Evolutionary conservation across 2,329 filamentous ascomycete genomes (phyloP).

Genomic region (Fonsecaea multimorphosa): DNA sequence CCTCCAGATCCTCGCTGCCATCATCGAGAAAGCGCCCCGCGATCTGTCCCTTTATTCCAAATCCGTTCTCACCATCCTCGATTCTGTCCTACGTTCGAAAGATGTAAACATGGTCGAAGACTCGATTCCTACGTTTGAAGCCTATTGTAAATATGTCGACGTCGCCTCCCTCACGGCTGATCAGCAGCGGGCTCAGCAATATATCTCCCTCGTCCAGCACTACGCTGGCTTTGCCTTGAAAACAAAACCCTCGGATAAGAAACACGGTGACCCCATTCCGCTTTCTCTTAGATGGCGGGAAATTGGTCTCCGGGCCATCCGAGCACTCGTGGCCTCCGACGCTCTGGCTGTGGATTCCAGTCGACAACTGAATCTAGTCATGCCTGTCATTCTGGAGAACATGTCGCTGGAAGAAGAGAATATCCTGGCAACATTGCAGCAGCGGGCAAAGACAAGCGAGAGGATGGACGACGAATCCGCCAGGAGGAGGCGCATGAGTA

Average conservation of each 20-base stretch:
- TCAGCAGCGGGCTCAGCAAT: constrained; percentile 79
- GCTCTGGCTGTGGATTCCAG: constrained; percentile 75
- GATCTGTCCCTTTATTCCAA: constrained; percentile 88
- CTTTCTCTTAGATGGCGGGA: constrained; percentile 79
- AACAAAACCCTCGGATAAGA: constrained; percentile 50
- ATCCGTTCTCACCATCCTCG: constrained; percentile 83
- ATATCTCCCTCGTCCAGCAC: constrained; percentile 77
- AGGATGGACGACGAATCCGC: constrained; percentile 70
- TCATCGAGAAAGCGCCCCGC: constrained; percentile 91
- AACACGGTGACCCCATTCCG: constrained; percentile 59
- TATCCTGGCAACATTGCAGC: constrained; percentile 71
- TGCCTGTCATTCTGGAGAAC: constrained; percentile 87
- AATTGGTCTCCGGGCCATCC: constrained; percentile 77
- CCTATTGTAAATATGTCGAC: constrained; percentile 88
- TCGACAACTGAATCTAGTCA: constrained; percentile 75
- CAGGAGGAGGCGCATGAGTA: constrained; percentile 73
- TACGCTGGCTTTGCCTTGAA: constrained; percentile 83
- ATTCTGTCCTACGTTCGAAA: constrained; percentile 79
- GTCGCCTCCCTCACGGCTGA: constrained; percentile 83
- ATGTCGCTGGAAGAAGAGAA: constrained; percentile 76
- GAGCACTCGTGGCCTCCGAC: constrained; percentile 79
- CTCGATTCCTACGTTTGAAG: constrained; percentile 82
- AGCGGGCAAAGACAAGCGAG: constrained; percentile 71
- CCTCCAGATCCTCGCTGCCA: constrained; percentile 84
- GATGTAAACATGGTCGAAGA: constrained; percentile 94